Conservation (phyloP, 768 basidiomycete species). For the Lanmaoa rubissima region DNA sequence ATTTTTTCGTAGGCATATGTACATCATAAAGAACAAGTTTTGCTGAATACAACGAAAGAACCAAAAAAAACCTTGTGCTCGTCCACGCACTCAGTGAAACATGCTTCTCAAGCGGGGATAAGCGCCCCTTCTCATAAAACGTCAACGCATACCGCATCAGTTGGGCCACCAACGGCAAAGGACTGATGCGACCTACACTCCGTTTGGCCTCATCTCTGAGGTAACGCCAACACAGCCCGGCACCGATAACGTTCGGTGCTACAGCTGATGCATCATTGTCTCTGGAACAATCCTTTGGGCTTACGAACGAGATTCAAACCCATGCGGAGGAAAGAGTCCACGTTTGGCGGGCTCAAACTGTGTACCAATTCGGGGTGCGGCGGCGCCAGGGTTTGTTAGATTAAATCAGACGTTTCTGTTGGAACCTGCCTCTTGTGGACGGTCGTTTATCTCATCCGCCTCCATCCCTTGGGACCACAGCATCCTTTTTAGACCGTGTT, state of each 20-base stretch:
- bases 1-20: constrained; percentile 34
- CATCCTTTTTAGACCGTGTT: constrained; percentile 15
- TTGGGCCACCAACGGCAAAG: not conserved
- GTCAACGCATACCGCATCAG: constrained; percentile 3
- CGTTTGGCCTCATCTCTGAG: constrained; percentile 6
- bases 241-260: constrained; percentile 11
- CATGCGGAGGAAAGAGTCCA: not conserved
- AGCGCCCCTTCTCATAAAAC: constrained; percentile 2
- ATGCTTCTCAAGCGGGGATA: not conserved
- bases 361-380: constrained; percentile 10
- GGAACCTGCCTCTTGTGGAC: constrained; percentile 23
- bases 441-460: constrained; percentile 16
- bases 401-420: constrained; percentile 33
- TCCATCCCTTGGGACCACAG: constrained; percentile 6
- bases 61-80: not conserved
- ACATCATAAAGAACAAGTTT: constrained; percentile 31
- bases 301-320: not conserved
- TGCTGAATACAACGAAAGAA: constrained; percentile 25
- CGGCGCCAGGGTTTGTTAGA: not conserved
- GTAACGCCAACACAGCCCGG: constrained; percentile 16
- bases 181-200: not conserved
- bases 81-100: constrained; percentile 5
- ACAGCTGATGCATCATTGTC: constrained; percentile 13
- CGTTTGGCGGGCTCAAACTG: constrained; percentile 23
- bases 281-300: constrained; percentile 1